phyloP scores from a whole-genome alignment of 352 stramenopile species.

The Globisporangium splendens region DNA sequence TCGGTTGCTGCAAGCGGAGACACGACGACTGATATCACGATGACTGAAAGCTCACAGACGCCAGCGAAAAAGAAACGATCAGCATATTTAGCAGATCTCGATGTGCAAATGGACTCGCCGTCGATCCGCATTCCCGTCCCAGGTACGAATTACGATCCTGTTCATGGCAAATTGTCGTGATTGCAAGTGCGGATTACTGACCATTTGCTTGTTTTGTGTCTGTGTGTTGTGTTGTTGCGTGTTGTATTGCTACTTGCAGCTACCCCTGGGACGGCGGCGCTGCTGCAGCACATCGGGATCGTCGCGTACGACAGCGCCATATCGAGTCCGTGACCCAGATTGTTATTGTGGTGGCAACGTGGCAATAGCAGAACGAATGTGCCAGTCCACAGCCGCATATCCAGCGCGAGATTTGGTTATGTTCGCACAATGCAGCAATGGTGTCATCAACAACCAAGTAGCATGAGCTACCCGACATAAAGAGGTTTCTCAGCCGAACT shows the following conservation, averaged over 20 bases:
- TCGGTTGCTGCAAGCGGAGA: neutral
- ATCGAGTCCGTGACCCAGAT: neutral
- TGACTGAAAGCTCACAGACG: slow-evolving; percentile 4
- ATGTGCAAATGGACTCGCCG: slow-evolving; percentile 18
- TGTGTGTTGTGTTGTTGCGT: slow-evolving; percentile 2
- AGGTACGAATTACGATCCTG: too few relatives aligned
- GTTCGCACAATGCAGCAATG: too few relatives aligned
- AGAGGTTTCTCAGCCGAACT: too few relatives aligned
- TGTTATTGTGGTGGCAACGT: neutral
- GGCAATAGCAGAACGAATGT: too few relatives aligned
- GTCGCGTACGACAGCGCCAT: slow-evolving; percentile 6
- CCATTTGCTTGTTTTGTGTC: neutral
- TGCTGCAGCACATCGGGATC: slow-evolving; percentile 14
- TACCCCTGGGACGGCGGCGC: slow-evolving; percentile 8
- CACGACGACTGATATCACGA: slow-evolving; percentile 3
- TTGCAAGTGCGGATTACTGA: too few relatives aligned
- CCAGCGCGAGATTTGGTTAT: slow-evolving; percentile 2
- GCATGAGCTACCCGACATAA: too few relatives aligned
- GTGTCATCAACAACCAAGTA: too few relatives aligned
- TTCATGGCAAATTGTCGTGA: too few relatives aligned
- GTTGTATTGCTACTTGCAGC: slow-evolving; percentile 1
- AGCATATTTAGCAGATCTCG: slow-evolving; percentile 2
- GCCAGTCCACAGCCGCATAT: too few relatives aligned
- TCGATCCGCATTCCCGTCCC: slow-evolving; percentile 35
- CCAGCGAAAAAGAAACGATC: slow-evolving; percentile 16